Percentiles rank a stretch among this genome's conserved stretches.
These are phyloP conservation scores for Rubroshorea leprosula DNA, from an alignment of 345 rosid species.

Conservation along the genomic window DNA sequence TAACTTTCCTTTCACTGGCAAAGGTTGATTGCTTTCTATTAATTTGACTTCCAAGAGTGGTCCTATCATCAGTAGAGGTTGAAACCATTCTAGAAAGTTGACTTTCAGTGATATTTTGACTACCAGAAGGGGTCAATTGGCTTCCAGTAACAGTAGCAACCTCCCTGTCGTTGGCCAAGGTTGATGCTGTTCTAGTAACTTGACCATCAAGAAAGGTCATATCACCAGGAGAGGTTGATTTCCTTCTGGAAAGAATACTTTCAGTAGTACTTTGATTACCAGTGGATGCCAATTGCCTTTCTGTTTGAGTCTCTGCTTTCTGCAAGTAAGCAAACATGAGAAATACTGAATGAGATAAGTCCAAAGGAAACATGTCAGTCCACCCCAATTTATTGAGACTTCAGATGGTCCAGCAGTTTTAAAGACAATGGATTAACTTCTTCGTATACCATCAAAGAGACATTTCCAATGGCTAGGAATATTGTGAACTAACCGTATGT, in stretches of 20 bases:
- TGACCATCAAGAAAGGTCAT: not conserved
- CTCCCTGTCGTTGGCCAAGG: not conserved
- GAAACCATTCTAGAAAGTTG: not conserved
- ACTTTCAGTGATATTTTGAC: not conserved
- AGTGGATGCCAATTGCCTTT: not conserved
- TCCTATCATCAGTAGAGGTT: not conserved
- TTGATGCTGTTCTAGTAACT: not conserved
- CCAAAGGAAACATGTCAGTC: not conserved
- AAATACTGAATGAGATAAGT: not conserved
- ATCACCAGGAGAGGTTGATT: not conserved
- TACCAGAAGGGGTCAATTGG: not conserved
- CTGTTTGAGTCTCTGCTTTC: not conserved
- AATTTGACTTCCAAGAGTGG: conserved; percentile 8
- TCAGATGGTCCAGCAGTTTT: not conserved
- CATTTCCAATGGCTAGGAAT: too few species aligned
- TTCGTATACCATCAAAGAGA: too few species aligned
- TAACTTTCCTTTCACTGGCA: conserved; percentile 33
- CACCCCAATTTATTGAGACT: not conserved
- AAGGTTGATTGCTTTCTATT: conserved; percentile 35
- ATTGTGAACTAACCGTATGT: too few species aligned
- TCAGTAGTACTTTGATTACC: not conserved
- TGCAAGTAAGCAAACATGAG: not conserved
- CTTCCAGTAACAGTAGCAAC: not conserved
- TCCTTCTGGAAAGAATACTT: not conserved
- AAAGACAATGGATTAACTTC: not conserved